Base-by-base conservation (phyloP, 2,329 filamentous ascomycete genomes). In the Xylaria multiplex region DNA sequence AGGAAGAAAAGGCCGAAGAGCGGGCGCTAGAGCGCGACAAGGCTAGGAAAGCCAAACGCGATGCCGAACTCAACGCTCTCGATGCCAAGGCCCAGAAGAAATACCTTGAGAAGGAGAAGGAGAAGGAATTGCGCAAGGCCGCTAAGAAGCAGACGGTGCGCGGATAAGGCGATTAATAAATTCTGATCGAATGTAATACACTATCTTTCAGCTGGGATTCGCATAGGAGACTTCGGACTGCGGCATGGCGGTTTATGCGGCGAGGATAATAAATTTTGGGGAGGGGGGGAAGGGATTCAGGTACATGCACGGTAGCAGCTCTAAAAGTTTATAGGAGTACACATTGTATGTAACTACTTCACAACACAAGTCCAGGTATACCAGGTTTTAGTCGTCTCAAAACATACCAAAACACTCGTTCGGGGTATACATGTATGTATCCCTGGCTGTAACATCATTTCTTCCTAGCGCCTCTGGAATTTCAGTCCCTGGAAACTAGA, bases 11-110 rank as follows among this genome's bases (percentile, higher is more conserved):
- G 83, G 91, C 88, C 76, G 92, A 94, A 81, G 91, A 94, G 83
- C 85, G 92, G 27, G 86, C 89, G 53, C 73, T 84, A 22, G 90
- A 93, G 81, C 85, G 91, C 69, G 91, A 93, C 77, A 88, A 87
- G 80, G 83, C 90, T 78, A 94, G 91, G 81, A 97, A 97, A 83
- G 89, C 91, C 75, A 96, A 98, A 86, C 88, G 94, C 60, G 95
- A 97, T 74, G 89, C 90, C 72, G 89, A 94, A 77, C 85, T 96
- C 70, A 91, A 90, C 75, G 85, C 86, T 13, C 85, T 95, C 74
- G 91, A 90, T 74, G 91, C 92, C 62, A 93, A 94, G 79, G 91
- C 91, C 67, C 92, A 95, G 84, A 92, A 92, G 84, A 93, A 93
- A 82, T 95, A 89, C 77, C 85, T 95, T 62, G 92, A 94, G 73